phyloP scores from a whole-genome alignment of 352 stramenopile species.

The Globisporangium orthogonon region DNA sequence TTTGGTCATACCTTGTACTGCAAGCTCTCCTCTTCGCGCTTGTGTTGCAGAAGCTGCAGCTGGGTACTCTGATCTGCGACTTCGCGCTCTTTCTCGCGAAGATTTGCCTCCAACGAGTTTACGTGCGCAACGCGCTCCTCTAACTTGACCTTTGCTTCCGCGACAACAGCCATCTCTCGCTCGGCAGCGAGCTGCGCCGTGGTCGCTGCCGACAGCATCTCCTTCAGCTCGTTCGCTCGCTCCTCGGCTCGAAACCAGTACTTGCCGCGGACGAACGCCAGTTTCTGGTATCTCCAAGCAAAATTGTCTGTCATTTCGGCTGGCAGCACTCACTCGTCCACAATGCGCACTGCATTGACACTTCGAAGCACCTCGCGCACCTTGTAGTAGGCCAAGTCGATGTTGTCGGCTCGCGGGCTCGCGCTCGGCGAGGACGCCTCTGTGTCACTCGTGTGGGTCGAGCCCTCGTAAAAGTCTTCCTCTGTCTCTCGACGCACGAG shows the following conservation, averaged over 20 bases:
- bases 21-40: slow-evolving; percentile 12
- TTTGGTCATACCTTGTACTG: slow-evolving; percentile 11
- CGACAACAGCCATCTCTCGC: background rate
- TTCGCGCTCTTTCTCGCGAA: slow-evolving; percentile 10
- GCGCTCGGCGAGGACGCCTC: background rate
- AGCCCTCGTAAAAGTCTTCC: slow-evolving; percentile 2
- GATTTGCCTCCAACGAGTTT: slow-evolving; percentile 1
- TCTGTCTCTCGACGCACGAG: slow-evolving; percentile 7
- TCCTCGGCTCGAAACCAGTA: slow-evolving; percentile 12
- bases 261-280: slow-evolving; percentile 3
- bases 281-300: slow-evolving; percentile 1
- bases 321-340: background rate
- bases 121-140: background rate
- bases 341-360: background rate
- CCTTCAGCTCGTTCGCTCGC: slow-evolving; percentile 3
- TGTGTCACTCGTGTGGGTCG: background rate
- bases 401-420: slow-evolving; percentile 3
- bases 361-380: background rate
- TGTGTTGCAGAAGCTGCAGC: slow-evolving; percentile 8
- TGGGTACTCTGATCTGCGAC: slow-evolving; percentile 7
- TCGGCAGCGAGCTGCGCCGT: background rate
- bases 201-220: slow-evolving; percentile 1
- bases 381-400: slow-evolving; percentile 5
- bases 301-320: background rate
- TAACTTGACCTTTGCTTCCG: slow-evolving; percentile 4